Evolutionary conservation across 139 green algal genomes (phyloP), one percentile per base, ranked within the genome.

Genomic region (Yamagishiella unicocca): DNA sequence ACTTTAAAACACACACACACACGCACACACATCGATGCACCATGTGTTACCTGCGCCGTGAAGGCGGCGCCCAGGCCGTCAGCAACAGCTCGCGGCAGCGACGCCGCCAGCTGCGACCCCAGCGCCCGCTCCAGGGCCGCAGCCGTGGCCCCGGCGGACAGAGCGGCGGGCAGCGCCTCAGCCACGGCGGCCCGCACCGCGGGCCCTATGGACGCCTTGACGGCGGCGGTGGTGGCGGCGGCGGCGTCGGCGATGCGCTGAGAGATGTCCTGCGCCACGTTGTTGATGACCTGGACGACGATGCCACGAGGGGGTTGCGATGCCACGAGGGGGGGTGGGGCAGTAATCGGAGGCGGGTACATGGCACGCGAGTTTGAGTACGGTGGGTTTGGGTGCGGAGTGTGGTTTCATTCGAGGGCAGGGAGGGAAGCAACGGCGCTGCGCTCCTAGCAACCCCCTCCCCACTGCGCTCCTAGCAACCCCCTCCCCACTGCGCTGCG

Each of bases 111-210:
- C 53, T 88, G 88, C 66, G 85, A 75, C 2, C 74, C 81, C 74
- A 97, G 61, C 38, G 88, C 88, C 0, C 61, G 73, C 68, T 89
- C 91, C 76, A 94, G 43, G 31, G 66, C 84, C 1, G 71, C 78
- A 31, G 82, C 82, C 37, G 67, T 46, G 68, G 42, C 53, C 5
- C 46, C 82, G 50, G 77, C 42, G 4, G 83, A 58, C 67, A 96
- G 86, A 27, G 92, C 77, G n/a, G 79, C 75, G 3, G 89, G 61
- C 81, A 96, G 84, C 40, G 75, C 61, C 42, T 61, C 66, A 62
- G 92, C 91, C 37, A 95, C 43, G 24, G 82, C 73, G 10, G 87
- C 75, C 2, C 62, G 33, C 21, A 93, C 61, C 22, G 75, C 74
- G 10, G 90, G 77, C 6, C 61, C 73, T 4, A 92, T 78, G 37